Percentiles rank a stretch among this genome's conserved stretches.
Evolutionary conservation across 345 rosid genomes (phyloP).

Genomic region (Lumnitzera racemosa): DNA sequence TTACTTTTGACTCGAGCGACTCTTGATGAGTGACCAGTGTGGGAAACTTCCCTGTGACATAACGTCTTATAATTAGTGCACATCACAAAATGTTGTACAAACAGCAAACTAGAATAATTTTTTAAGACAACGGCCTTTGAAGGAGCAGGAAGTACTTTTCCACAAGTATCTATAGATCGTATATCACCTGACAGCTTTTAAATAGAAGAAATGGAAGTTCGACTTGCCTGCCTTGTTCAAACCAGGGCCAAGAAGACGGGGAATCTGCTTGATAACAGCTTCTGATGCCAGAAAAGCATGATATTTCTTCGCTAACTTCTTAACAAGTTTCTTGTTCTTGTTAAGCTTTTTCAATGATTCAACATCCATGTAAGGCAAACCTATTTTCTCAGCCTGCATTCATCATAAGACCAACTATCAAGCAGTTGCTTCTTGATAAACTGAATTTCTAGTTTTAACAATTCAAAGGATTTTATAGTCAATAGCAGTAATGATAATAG

Average conservation of each 20-base stretch:
- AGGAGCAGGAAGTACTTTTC: not conserved
- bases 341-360: constrained; percentile 69
- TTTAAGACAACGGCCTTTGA: not conserved
- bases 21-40: constrained; percentile 73
- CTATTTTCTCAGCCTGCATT: constrained; percentile 60
- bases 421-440: too few relatives aligned
- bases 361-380: constrained; percentile 65
- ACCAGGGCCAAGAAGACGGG: constrained; percentile 82
- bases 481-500: too few relatives aligned
- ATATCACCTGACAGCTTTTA: not conserved
- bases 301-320: constrained; percentile 72
- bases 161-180: not conserved
- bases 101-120: too few relatives aligned
- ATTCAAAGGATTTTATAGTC: too few relatives aligned
- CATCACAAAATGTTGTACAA: too few relatives aligned
- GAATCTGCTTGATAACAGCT: constrained; percentile 79
- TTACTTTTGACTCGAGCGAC: constrained; percentile 64
- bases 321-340: constrained; percentile 76
- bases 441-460: too few relatives aligned
- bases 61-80: not conserved
- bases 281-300: constrained; percentile 81
- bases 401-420: not conserved
- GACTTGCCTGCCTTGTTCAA: constrained; percentile 87
- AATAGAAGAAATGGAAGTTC: not conserved
- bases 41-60: constrained; percentile 64